Percentiles rank a stretch among this genome's conserved stretches.
These are phyloP conservation scores for Pythium brassicae DNA, from an alignment of 352 stramenopile genomes.

Conservation along the genomic window DNA sequence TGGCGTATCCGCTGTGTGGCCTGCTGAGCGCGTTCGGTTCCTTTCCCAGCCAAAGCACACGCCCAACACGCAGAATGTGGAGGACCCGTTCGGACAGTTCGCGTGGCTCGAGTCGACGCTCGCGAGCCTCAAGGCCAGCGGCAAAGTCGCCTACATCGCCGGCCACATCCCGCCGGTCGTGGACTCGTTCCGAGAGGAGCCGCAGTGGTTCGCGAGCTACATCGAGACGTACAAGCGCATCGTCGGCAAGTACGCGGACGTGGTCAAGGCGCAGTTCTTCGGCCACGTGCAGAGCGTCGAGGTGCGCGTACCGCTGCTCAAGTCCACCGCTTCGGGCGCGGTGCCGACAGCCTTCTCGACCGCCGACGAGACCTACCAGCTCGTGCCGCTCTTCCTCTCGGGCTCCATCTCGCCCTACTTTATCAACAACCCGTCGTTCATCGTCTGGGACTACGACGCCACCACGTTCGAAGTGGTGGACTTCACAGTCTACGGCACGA, in stretches of 20 bases:
- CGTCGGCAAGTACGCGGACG: slow-evolving; percentile 42
- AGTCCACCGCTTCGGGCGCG: slow-evolving; percentile 9
- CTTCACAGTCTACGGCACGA: slow-evolving; percentile 66
- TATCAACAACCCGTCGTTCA: slow-evolving; percentile 87
- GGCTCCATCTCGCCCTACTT: slow-evolving; percentile 86
- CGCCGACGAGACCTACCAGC: slow-evolving; percentile 11
- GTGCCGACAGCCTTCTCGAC: slow-evolving; percentile 1
- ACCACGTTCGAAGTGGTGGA: slow-evolving; percentile 65
- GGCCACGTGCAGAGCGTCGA: slow-evolving; percentile 90
- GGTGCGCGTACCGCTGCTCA: slow-evolving; percentile 55
- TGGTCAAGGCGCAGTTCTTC: slow-evolving; percentile 85
- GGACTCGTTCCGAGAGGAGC: slow-evolving; percentile 73
- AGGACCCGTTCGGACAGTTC: slow-evolving; percentile 90
- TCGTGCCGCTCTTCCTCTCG: slow-evolving; percentile 71
- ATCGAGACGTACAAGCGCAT: slow-evolving; percentile 79
- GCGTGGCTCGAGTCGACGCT: slow-evolving; percentile 83
- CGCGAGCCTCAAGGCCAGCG: slow-evolving; percentile 24
- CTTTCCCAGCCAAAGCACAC: slow-evolving; percentile 55
- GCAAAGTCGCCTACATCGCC: slow-evolving; percentile 78
- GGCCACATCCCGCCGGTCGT: slow-evolving; percentile 90
- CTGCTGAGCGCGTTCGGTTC: too few species aligned
- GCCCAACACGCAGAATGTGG: slow-evolving; percentile 54
- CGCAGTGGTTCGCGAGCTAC: slow-evolving; percentile 87
- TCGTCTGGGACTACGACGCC: slow-evolving; percentile 69
- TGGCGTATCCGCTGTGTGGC: background rate